Conservation (phyloP, 2,329 filamentous ascomycete species). For the Hirsutella rhossiliensis region DNA sequence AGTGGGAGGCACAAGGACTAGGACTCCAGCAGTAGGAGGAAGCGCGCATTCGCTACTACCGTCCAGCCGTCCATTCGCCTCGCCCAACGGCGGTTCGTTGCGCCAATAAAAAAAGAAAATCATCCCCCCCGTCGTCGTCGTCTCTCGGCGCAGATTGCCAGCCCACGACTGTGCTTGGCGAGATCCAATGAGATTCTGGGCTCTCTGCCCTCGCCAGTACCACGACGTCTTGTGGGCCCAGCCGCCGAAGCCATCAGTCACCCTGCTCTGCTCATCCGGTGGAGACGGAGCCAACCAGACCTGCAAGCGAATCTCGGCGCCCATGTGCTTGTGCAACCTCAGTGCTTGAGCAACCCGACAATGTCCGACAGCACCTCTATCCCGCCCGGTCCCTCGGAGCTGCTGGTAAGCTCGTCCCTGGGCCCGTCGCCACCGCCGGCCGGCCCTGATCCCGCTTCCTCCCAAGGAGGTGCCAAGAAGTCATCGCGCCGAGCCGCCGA, state of each 20-base stretch:
- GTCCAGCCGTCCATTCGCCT: no score
- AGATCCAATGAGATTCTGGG: constrained; percentile 4
- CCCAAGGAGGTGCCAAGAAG: constrained; percentile 25
- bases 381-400: not conserved
- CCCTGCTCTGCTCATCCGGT: not conserved
- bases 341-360: not conserved
- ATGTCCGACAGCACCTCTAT: constrained; percentile 1
- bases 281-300: not conserved
- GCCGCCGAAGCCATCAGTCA: not conserved
- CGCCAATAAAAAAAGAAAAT: no score
- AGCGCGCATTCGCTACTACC: no score
- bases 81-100: no score
- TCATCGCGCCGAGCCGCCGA: constrained; percentile 37
- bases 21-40: no score
- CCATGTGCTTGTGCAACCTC: not conserved
- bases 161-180: not conserved
- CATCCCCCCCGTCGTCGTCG: no score
- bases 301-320: not conserved
- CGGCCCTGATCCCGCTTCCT: not conserved
- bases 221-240: constrained; percentile 2
- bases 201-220: constrained; percentile 2
- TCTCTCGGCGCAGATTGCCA: not conserved
- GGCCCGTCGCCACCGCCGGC: not conserved
- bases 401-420: not conserved
- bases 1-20: no score